Evolutionary conservation across 805 yeast genomes (phyloP).

Genomic region (Candida sphagnicola): DNA sequence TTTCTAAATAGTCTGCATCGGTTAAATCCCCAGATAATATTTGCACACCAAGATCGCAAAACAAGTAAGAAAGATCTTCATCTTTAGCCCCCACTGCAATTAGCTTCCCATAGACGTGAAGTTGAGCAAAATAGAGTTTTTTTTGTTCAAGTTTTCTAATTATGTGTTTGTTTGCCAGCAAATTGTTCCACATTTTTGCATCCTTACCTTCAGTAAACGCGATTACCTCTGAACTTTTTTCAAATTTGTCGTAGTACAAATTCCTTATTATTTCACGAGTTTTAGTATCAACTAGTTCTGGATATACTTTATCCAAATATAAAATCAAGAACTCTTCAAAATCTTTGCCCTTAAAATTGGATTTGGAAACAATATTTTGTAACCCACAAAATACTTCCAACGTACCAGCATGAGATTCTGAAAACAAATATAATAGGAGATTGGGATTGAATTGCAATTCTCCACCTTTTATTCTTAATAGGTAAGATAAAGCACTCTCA

Average conservation of each 20-base stretch:
- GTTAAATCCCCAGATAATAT: not conserved
- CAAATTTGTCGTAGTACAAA: conserved; percentile 2
- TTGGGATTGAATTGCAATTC: not conserved
- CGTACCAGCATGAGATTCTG: not conserved
- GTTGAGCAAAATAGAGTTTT: conserved; percentile 1
- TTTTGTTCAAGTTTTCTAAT: conserved; percentile 2
- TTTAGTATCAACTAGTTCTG: not conserved
- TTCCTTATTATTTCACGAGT: not conserved
- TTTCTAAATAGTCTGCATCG: not conserved
- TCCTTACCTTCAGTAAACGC: conserved; percentile 11
- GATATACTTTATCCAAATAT: not conserved
- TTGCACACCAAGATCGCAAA: conserved; percentile 6
- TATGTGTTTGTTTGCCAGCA: conserved; percentile 5
- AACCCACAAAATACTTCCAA: not conserved
- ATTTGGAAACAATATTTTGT: not conserved
- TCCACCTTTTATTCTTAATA: not conserved
- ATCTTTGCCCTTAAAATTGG: not conserved
- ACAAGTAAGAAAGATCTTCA: conserved; percentile 2
- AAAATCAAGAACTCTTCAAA: not conserved
- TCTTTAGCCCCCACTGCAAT: not conserved
- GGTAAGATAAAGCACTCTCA: conserved; percentile 2
- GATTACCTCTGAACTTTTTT: conserved; percentile 9
- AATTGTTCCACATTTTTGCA: conserved; percentile 11
- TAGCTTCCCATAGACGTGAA: conserved; percentile 7
- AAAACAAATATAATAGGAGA: not conserved